These are phyloP conservation scores for Fusarium mexicanum DNA, from an alignment of 2,329 filamentous ascomycete species.

Conservation along the genomic window DNA sequence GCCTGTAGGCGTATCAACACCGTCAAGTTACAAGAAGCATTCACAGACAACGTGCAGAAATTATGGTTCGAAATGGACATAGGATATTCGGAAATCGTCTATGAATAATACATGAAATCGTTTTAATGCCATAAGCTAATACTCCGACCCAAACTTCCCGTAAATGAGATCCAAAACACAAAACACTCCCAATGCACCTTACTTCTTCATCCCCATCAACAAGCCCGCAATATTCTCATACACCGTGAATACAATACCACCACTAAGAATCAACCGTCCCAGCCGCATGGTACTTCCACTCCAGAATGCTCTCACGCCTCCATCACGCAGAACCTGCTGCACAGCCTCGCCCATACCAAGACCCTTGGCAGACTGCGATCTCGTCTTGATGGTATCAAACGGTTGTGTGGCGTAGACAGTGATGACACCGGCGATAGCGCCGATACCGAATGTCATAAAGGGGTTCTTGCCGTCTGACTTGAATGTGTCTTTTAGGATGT, in stretches of 20 bases:
- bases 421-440: conserved; percentile 67
- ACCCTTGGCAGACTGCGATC: conserved; percentile 67
- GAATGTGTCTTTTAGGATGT: conserved; percentile 52
- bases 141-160: background rate
- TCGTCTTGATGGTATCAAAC: conserved; percentile 72
- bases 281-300: conserved; percentile 74
- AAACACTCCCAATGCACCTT: background rate
- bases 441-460: conserved; percentile 67
- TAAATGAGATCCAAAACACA: background rate
- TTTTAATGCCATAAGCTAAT: background rate
- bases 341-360: conserved; percentile 67
- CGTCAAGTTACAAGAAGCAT: fast-evolving
- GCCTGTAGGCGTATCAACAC: fast-evolving
- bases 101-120: background rate
- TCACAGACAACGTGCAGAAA: fast-evolving
- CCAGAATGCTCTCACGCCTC: conserved; percentile 71
- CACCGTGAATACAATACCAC: conserved; percentile 72
- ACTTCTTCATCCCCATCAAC: conserved; percentile 12
- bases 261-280: conserved; percentile 70
- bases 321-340: conserved; percentile 62
- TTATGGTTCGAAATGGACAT: background rate
- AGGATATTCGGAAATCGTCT: background rate
- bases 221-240: conserved; percentile 63
- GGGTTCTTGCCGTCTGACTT: conserved; percentile 38
- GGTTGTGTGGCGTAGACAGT: conserved; percentile 69